A percentile compares a stretch with the other conserved stretches of the same genome.
Conservation (phyloP, 106 monocot species). For the Platanthera guangdongensis region DNA sequence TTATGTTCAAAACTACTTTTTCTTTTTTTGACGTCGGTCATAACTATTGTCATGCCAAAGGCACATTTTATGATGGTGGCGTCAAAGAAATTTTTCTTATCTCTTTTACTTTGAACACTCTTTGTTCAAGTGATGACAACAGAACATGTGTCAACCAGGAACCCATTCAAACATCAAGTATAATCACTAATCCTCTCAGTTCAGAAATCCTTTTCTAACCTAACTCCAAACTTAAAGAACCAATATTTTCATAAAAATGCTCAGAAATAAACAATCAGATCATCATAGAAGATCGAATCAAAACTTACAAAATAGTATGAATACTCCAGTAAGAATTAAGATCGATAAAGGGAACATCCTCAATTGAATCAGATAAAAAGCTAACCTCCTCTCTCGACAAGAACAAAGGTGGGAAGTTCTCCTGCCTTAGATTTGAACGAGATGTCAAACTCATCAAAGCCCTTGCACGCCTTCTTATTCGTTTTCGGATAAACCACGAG, state of each 20-base stretch:
- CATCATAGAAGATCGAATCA: background rate
- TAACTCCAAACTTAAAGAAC: background rate
- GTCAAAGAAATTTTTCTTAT: no score
- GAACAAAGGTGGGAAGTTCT: constrained; percentile 55
- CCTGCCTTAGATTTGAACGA: constrained; percentile 56
- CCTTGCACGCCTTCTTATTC: constrained; percentile 46
- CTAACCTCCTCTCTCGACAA: constrained; percentile 66
- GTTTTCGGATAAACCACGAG: constrained; percentile 53
- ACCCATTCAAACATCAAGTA: no score
- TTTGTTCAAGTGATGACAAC: no score
- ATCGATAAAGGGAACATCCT: background rate
- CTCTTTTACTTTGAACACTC: no score
- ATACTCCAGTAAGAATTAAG: background rate
- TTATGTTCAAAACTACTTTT: no score
- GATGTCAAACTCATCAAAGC: constrained; percentile 40
- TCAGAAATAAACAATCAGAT: background rate
- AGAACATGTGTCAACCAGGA: no score
- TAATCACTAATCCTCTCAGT: no score
- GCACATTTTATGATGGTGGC: no score
- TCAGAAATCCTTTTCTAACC: background rate
- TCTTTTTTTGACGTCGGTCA: no score
- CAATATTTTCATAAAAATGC: background rate
- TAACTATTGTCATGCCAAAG: no score
- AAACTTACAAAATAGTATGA: background rate
- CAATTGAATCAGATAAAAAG: background rate